phyloP scores from a whole-genome alignment of 2,329 filamentous ascomycete species.

The Cladophialophora yegresii region DNA sequence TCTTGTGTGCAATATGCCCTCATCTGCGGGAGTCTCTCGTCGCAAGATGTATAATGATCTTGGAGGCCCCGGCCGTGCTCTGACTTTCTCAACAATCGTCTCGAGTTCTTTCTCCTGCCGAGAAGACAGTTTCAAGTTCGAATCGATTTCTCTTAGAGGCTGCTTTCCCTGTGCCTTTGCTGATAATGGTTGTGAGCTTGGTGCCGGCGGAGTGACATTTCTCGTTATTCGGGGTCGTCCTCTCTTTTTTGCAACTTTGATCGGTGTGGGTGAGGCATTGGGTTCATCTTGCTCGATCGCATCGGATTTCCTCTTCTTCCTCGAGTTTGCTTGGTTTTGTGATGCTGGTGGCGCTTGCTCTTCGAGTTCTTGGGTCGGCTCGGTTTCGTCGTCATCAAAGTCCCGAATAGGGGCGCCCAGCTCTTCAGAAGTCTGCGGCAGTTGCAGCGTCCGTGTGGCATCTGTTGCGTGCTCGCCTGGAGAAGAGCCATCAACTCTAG shows the following conservation, averaged over 20 bases:
- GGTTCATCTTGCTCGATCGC: constrained; percentile 29
- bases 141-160: constrained; percentile 33
- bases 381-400: constrained; percentile 33
- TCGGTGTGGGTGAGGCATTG: constrained; percentile 34
- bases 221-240: constrained; percentile 20
- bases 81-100: constrained; percentile 48
- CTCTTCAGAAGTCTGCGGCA: constrained; percentile 24
- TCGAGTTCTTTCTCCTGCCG: constrained; percentile 44
- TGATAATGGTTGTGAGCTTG: constrained; percentile 40
- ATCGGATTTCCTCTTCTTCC: constrained; percentile 36
- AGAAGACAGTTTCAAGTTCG: constrained; percentile 39
- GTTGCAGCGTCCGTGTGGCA: not conserved
- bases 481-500: constrained; percentile 3
- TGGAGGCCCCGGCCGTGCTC: constrained; percentile 50
- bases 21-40: constrained; percentile 55
- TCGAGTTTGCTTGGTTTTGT: constrained; percentile 34
- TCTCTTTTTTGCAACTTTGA: constrained; percentile 27
- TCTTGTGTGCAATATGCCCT: constrained; percentile 64
- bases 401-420: constrained; percentile 17
- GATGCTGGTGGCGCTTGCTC: constrained; percentile 10
- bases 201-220: not conserved
- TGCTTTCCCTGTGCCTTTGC: constrained; percentile 41
- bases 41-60: constrained; percentile 55
- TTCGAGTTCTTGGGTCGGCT: constrained; percentile 22
- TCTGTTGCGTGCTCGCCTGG: constrained; percentile 25